A percentile compares a stretch with the other conserved stretches of the same genome.
phyloP scores from a whole-genome alignment of 192 early-diverging fungal genomes.

The Umbelopsis isabellina region DNA sequence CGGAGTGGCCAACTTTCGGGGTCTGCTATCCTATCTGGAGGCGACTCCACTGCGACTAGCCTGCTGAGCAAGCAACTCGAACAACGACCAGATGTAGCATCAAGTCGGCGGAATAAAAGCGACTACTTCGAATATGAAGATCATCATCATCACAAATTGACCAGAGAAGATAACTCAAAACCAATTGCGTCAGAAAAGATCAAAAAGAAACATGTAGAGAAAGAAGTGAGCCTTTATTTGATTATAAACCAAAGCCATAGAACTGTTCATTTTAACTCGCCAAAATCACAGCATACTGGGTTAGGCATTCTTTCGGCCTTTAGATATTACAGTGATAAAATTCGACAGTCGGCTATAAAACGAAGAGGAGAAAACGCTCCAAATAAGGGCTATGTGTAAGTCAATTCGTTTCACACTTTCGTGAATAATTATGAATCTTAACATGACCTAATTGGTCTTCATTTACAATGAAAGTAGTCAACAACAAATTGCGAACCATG shows the following conservation, averaged over 20 bases:
- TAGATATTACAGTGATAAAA: constrained; percentile 44
- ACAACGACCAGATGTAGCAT: constrained; percentile 21
- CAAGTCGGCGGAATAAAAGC: constrained; percentile 4
- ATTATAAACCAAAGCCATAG: neutral
- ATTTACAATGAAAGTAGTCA: constrained; percentile 16
- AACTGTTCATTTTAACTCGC: neutral
- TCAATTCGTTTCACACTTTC: neutral
- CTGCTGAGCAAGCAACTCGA: constrained; percentile 19
- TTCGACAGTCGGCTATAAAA: constrained; percentile 34
- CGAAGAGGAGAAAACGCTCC: constrained; percentile 4
- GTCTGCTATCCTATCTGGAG: neutral
- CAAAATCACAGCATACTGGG: constrained; percentile 1
- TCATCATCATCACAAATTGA: constrained; percentile 39
- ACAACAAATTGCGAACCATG: constrained; percentile 35
- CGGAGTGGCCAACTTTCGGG: constrained; percentile 19
- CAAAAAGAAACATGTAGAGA: constrained; percentile 37
- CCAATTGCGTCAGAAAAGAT: constrained; percentile 46
- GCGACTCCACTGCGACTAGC: neutral
- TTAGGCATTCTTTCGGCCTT: constrained; percentile 37
- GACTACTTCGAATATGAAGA: constrained; percentile 6
- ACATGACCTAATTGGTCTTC: neutral
- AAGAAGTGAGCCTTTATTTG: constrained; percentile 16
- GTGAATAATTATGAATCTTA: neutral
- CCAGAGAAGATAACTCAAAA: constrained; percentile 38
- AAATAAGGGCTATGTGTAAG: constrained; percentile 42